Conservation (phyloP, 177 flowering plant species). For the Vitis hybrid region DNA sequence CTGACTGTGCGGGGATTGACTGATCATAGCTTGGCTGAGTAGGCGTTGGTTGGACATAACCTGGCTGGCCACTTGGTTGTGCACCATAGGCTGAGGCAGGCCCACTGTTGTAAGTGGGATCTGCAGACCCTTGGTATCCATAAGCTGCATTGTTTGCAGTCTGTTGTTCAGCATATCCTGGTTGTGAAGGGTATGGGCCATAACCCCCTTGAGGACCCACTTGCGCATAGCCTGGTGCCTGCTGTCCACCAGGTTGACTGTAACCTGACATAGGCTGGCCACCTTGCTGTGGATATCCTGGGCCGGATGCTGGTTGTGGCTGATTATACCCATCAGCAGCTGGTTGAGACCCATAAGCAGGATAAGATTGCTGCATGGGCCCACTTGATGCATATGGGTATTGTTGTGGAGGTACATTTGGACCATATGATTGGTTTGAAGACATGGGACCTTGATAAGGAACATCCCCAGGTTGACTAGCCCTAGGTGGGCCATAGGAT, state of each 20-base stretch:
- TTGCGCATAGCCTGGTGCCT: conserved; percentile 48
- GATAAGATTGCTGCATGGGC: conserved; percentile 54
- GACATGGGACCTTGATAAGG: conserved; percentile 51
- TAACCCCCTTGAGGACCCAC: conserved; percentile 43
- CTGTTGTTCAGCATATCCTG: conserved; percentile 62
- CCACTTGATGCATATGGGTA: conserved; percentile 56
- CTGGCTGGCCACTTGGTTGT: conserved; percentile 39
- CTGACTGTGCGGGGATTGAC: conserved; percentile 37
- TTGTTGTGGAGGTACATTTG: conserved; percentile 50
- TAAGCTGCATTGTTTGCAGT: conserved; percentile 42
- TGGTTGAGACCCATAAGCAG: conserved; percentile 55
- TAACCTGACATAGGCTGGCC: conserved; percentile 46
- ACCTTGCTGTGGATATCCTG: conserved; percentile 49
- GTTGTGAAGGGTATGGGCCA: conserved; percentile 59
- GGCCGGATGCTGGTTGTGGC: conserved; percentile 33
- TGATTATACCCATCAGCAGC: conserved; percentile 59
- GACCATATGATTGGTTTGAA: conserved; percentile 48
- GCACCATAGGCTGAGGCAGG: conserved; percentile 48
- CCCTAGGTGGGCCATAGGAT: conserved; percentile 61
- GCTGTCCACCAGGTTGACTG: conserved; percentile 50
- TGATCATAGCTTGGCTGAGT: conserved; percentile 65
- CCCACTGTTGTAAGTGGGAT: conserved; percentile 33
- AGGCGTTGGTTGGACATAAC: conserved; percentile 60
- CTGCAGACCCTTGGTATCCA: conserved; percentile 65
- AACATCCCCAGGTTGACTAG: conserved; percentile 58